Percentiles rank a stretch among this genome's conserved stretches.
These are phyloP conservation scores for Trichoderma gracile DNA, from an alignment of 2,329 filamentous ascomycete genomes.

Conservation along the genomic window DNA sequence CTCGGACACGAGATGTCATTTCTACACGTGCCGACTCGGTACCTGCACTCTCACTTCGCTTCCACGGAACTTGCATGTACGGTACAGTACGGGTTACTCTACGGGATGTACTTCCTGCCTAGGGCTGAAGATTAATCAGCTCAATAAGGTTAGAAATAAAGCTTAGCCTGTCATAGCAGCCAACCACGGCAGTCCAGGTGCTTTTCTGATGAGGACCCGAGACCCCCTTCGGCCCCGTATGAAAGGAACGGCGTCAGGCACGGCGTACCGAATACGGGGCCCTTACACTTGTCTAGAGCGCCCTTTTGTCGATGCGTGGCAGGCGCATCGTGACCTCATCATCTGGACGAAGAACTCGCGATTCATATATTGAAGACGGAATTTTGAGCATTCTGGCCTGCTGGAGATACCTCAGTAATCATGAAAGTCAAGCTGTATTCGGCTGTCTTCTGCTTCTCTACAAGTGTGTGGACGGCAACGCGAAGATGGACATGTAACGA, in stretches of 20 bases:
- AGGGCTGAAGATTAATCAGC: not conserved
- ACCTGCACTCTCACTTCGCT: not conserved
- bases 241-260: not conserved
- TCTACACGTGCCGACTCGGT: too few relatives aligned
- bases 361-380: not conserved
- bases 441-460: not conserved
- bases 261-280: not conserved
- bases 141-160: not conserved
- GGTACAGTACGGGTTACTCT: too few relatives aligned
- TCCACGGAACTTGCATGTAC: not conserved
- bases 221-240: not conserved
- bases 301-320: not conserved
- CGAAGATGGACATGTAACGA: too few relatives aligned
- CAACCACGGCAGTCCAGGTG: constrained; percentile 1
- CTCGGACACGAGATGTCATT: too few relatives aligned
- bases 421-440: not conserved
- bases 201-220: not conserved
- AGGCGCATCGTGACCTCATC: not conserved
- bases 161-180: not conserved
- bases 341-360: not conserved
- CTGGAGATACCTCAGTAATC: too few relatives aligned
- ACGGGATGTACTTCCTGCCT: too few relatives aligned
- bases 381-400: too few relatives aligned
- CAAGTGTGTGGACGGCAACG: not conserved
- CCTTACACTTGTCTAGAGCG: too few relatives aligned